Evolutionary conservation across 1,284 basidiomycete genomes (phyloP), one percentile per base, ranked within the genome.

Genomic region (Apiotrichum domesticum): DNA sequence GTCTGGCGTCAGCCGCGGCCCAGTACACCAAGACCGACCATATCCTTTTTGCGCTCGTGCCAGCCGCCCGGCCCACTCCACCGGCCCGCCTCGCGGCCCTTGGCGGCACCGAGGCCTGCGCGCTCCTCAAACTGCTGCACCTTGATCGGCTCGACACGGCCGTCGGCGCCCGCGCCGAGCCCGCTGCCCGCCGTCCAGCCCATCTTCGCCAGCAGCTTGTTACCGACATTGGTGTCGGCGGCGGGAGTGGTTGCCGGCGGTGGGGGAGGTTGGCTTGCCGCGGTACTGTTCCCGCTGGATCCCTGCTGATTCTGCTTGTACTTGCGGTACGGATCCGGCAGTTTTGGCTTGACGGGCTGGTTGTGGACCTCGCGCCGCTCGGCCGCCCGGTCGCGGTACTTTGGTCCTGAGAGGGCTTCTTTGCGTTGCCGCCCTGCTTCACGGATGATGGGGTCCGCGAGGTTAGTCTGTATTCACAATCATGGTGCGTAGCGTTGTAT

Each of bases 141-240:
- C 56, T 75, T 85, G 83, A 96, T 85, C 2, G 92, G 92, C 52
- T 92, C 90, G 14, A 90, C 85, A 53, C 90, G 78, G 21, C 92
- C 92, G 55, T 89, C 88, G 6, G 86, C 88, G 54, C 80, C 81
- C 6, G 82, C 81, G 1, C 92, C 92, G 43, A 96, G 77, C 1
- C 92, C 92, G n/a, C 82, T 85, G 3, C 92, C 92, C 67, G 88
- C 85, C 59, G 82, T 87, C 92, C 92, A 96, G 0, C 93, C 92
- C 92, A 96, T 95, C 83, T 93, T 91, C 72, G 90, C 90, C 63
- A 96, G 74, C 56, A 96, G 71, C 73, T 91, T 91, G 72, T 94
- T 93, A 10, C 92, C 92, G 8, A 91, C 83, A 64, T 95, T 94
- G 46, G 85, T 82, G 66, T 95, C 91, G 68, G 87, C 78, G 2